phyloP scores from a whole-genome alignment of 2,329 filamentous ascomycete genomes.

The Calonectria pauciramosa region DNA sequence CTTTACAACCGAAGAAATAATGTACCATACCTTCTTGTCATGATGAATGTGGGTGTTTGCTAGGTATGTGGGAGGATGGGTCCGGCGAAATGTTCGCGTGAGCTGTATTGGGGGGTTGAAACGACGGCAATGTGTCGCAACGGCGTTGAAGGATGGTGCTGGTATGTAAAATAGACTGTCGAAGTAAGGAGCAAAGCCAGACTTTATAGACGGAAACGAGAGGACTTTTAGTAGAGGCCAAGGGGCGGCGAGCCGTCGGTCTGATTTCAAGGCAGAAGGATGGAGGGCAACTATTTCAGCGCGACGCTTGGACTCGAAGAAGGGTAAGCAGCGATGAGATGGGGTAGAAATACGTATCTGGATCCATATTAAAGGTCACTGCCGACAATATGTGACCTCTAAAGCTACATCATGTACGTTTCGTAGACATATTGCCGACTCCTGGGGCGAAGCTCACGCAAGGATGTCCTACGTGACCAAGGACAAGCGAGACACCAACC shows the following conservation, averaged over 20 bases:
- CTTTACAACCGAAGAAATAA: not conserved
- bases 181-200: not conserved
- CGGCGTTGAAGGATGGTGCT: not conserved
- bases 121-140: not conserved
- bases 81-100: not conserved
- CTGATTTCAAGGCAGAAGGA: not conserved
- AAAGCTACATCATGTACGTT: not conserved
- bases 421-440: no score
- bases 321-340: not conserved
- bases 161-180: not conserved
- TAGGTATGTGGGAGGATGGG: not conserved
- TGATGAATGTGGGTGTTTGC: not conserved
- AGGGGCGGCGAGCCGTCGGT: not conserved
- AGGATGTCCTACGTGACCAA: not conserved
- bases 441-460: not conserved
- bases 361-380: not conserved
- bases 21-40: not conserved
- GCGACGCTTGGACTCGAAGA: not conserved
- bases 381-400: not conserved
- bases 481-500: not conserved
- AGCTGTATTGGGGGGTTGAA: not conserved
- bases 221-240: not conserved
- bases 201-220: not conserved
- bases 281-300: not conserved
- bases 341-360: not conserved